These are phyloP conservation scores for Linderniella brevidens DNA, from an alignment of 257 asterid genomes.

Conservation along the genomic window DNA sequence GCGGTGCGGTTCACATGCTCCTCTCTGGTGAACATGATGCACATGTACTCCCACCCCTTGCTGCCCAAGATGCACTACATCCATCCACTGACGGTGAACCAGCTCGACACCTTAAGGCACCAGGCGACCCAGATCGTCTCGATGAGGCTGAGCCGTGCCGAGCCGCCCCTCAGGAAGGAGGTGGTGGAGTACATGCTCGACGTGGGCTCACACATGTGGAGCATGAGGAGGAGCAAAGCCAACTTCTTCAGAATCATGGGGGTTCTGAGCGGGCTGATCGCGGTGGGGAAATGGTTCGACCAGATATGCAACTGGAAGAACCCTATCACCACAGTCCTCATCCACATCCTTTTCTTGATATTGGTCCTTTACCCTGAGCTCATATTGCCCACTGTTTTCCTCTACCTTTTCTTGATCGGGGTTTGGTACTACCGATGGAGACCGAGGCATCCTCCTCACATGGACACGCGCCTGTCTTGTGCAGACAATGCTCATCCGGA, in stretches of 20 bases:
- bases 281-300: constrained; percentile 32
- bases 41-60: constrained; percentile 37
- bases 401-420: constrained; percentile 46
- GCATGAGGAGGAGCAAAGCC: constrained; percentile 74
- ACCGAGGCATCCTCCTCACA: constrained; percentile 52
- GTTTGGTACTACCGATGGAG: constrained; percentile 54
- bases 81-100: constrained; percentile 53
- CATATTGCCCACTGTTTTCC: constrained; percentile 43
- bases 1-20: constrained; percentile 53
- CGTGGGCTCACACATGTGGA: constrained; percentile 69
- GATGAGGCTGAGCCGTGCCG: constrained; percentile 45
- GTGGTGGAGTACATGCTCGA: constrained; percentile 67
- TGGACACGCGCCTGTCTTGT: constrained; percentile 61
- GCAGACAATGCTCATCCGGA: constrained; percentile 53
- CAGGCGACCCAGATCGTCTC: constrained; percentile 69
- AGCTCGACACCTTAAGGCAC: constrained; percentile 42
- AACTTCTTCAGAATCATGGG: constrained; percentile 56
- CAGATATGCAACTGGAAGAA: constrained; percentile 50
- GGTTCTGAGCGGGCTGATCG: constrained; percentile 29
- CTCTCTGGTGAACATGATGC: constrained; percentile 35
- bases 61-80: constrained; percentile 75
- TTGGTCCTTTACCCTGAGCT: constrained; percentile 53
- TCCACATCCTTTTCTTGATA: constrained; percentile 47
- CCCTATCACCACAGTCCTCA: constrained; percentile 37
- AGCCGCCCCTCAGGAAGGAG: constrained; percentile 65